These are phyloP conservation scores for Diddensiella santjacobensis DNA, from an alignment of 805 yeast genomes.

Conservation along the genomic window DNA sequence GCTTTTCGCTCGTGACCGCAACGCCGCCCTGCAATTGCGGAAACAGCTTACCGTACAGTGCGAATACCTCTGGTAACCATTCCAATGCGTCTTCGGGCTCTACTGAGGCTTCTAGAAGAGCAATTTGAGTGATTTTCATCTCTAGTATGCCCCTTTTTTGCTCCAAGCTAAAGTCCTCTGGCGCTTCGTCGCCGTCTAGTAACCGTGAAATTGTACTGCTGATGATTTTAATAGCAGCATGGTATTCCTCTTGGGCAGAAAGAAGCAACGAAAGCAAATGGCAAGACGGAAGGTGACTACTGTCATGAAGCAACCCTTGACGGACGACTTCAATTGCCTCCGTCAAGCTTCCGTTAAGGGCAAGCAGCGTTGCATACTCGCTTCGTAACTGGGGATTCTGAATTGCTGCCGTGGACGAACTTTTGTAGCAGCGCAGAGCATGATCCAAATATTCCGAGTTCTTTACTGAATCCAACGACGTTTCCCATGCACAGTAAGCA, in stretches of 20 bases:
- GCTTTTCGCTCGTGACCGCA: neutral
- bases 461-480: slow-evolving; percentile 13
- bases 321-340: slow-evolving; percentile 27
- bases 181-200: neutral
- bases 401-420: slow-evolving; percentile 14
- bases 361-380: slow-evolving; percentile 31
- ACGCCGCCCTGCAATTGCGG: slow-evolving; percentile 8
- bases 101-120: slow-evolving; percentile 57
- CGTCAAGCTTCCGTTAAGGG: slow-evolving; percentile 21
- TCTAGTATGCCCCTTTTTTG: slow-evolving; percentile 52
- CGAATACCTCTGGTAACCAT: slow-evolving; percentile 62
- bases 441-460: slow-evolving; percentile 13
- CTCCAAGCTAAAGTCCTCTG: slow-evolving; percentile 9
- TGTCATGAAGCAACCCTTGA: slow-evolving; percentile 33
- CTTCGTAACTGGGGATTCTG: slow-evolving; percentile 19
- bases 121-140: slow-evolving; percentile 69
- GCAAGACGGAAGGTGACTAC: slow-evolving; percentile 60
- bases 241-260: slow-evolving; percentile 55
- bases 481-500: slow-evolving; percentile 7
- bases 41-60: slow-evolving; percentile 51
- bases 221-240: slow-evolving; percentile 54
- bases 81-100: slow-evolving; percentile 61
- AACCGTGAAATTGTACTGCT: slow-evolving; percentile 43
- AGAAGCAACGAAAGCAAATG: slow-evolving; percentile 62
- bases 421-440: slow-evolving; percentile 22